Conservation (phyloP, 2,329 filamentous ascomycete genomes). For the Diaporthe humulicola region DNA sequence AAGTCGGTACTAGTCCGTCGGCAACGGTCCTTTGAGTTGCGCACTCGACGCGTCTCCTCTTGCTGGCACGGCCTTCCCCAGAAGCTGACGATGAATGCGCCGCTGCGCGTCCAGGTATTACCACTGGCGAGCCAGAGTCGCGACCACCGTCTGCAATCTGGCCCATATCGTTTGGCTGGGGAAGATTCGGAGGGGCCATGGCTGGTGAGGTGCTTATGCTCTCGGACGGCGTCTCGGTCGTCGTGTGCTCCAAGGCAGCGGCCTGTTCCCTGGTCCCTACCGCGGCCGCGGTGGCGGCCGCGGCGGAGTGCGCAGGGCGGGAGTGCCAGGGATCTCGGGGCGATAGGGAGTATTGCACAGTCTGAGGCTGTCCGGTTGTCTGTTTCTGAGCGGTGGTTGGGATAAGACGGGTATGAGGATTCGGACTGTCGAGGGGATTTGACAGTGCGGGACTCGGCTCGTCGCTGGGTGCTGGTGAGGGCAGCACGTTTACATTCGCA, state of each 20-base stretch:
- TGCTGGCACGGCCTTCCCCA: slow-evolving; percentile 16
- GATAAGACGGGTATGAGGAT: slow-evolving; percentile 45
- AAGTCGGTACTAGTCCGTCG: slow-evolving; percentile 38
- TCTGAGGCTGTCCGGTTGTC: neutral
- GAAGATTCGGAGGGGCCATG: slow-evolving; percentile 34
- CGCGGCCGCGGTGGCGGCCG: neutral
- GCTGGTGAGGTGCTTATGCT: neutral
- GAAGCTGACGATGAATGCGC: neutral
- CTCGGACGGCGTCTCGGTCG: neutral
- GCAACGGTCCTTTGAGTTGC: slow-evolving; percentile 13
- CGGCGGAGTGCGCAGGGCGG: neutral
- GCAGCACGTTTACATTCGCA: slow-evolving; percentile 56
- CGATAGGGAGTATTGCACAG: neutral
- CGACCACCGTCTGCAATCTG: neutral
- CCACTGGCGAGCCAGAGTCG: neutral
- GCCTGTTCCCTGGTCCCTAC: neutral
- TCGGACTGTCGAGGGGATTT: slow-evolving; percentile 52
- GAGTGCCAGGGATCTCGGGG: neutral
- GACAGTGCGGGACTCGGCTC: slow-evolving; percentile 64
- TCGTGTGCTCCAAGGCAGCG: slow-evolving; percentile 2
- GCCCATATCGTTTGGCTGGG: neutral
- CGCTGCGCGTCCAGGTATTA: neutral
- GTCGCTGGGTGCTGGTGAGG: slow-evolving; percentile 74
- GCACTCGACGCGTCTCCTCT: slow-evolving; percentile 38
- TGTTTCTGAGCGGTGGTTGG: slow-evolving; percentile 34